Evolutionary conservation across 1,284 basidiomycete species (phyloP), one percentile per base, ranked within the genome.

Genomic region (Ustilago xerochloae): DNA sequence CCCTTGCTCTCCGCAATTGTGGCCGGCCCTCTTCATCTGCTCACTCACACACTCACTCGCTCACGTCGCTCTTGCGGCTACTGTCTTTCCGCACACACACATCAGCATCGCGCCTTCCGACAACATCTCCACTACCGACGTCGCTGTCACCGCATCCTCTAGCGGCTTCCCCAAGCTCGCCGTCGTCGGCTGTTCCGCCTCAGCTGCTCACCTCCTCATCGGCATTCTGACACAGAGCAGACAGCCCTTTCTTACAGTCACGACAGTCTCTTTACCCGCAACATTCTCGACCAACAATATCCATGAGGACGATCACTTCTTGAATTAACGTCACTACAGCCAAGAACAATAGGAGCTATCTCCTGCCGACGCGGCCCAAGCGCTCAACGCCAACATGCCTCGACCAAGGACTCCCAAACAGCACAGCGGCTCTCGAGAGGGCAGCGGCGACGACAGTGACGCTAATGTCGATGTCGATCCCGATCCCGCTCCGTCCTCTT

Each of bases 381-480:
- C 33, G 32, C 22, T 12, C 29, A 29, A 43, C 36, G 18, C 18
- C 60, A 51, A 7, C 32, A 68, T 68, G 65, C 55, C 65, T 24
- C 55, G 50, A n/a, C 46, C 55, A 4, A 52, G 55, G 18, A 48
- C 59, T 12, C 51, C 50, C 2, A 63, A 58, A 48, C 28, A 33
- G 12, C 32, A 30, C 26, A 28, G 28, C 39, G 55, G 32, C 5
- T 68, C 59, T 16, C 55, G 55, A 24, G 51, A 62, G 24, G 51
- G 39, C n/a, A 68, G 60, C 22, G 60, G 50, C 12, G 59, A 68
- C 12, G 65, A 68, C 7, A 63, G 60, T 28, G 65, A 68, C 55
- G 51, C 60, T 16, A 54, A 49, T 3, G 6, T 57, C 24, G 59
- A 68, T 26, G 55, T 39, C 7, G 22, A 59, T 22, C 12, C 46